Percentiles rank a stretch among this genome's conserved stretches.
Conservation (phyloP, 331 rosid species). For the Prunus yedoensis region DNA sequence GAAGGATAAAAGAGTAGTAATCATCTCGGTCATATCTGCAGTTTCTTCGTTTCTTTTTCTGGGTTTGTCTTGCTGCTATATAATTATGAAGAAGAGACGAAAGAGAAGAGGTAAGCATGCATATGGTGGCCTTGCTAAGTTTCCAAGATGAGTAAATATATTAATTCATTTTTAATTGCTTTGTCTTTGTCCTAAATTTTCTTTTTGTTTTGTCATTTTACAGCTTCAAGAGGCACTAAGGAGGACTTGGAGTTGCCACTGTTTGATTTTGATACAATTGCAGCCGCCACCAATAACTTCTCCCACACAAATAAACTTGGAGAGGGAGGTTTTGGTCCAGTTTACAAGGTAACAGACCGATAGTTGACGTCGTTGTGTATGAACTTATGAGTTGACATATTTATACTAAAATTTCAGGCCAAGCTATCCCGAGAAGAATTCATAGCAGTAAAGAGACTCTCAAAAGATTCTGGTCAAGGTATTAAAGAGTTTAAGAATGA, state of each 20-base stretch:
- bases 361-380: neutral
- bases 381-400: neutral
- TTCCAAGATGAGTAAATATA: too few relatives aligned
- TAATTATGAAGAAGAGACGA: slow-evolving; percentile 1
- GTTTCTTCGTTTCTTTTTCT: neutral
- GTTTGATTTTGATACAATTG: slow-evolving; percentile 21
- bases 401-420: slow-evolving; percentile 4
- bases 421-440: slow-evolving; percentile 9
- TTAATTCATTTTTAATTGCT: too few relatives aligned
- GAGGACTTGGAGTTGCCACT: slow-evolving; percentile 19
- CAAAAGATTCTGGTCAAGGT: slow-evolving; percentile 25
- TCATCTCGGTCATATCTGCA: neutral
- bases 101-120: slow-evolving; percentile 8
- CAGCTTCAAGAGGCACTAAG: neutral
- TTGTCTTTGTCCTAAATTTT: too few relatives aligned
- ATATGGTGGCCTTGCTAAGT: too few relatives aligned
- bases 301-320: slow-evolving; percentile 10
- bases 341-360: slow-evolving; percentile 17
- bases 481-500: neutral
- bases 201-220: neutral
- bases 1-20: neutral
- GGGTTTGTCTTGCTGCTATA: slow-evolving; percentile 2
- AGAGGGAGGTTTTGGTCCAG: slow-evolving; percentile 27
- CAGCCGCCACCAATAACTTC: slow-evolving; percentile 20
- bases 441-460: slow-evolving; percentile 29